A percentile compares a stretch with the other conserved stretches of the same genome.
phyloP scores from a whole-genome alignment of 2,329 filamentous ascomycete genomes.

The Biscogniauxia sp. region DNA sequence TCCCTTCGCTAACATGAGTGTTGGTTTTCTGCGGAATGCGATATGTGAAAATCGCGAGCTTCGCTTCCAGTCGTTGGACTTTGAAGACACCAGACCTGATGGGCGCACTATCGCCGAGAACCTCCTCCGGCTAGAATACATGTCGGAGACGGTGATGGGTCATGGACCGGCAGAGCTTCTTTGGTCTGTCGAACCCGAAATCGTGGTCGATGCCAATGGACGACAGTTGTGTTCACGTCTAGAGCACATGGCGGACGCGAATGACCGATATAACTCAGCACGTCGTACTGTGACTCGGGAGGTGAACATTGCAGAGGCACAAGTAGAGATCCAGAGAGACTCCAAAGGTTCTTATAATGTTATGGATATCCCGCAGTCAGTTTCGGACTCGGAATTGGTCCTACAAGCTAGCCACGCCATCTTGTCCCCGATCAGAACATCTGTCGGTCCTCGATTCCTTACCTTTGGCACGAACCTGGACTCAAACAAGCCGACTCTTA shows the following conservation, averaged over 20 bases:
- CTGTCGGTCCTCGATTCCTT: no score
- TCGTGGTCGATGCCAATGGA: not conserved
- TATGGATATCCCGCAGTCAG: no score
- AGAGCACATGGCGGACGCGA: not conserved
- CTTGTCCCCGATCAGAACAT: no score
- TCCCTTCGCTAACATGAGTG: constrained; percentile 24
- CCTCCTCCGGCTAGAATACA: constrained; percentile 7
- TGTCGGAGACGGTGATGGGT: no score
- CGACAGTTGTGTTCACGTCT: not conserved
- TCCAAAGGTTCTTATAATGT: not conserved
- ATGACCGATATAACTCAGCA: constrained; percentile 2
- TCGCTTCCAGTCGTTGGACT: constrained; percentile 22
- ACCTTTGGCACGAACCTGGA: no score
- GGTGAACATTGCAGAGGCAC: not conserved
- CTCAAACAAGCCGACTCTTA: no score
- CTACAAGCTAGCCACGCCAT: no score
- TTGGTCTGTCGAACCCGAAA: constrained; percentile 1
- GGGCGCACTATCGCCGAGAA: constrained; percentile 12
- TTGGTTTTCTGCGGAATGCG: constrained; percentile 22
- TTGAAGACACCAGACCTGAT: constrained; percentile 8
- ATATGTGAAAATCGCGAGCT: constrained; percentile 17
- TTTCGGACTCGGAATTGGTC: no score
- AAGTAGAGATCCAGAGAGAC: not conserved
- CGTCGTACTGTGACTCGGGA: not conserved
- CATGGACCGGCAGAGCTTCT: not conserved